Evolutionary conservation across 768 basidiomycete genomes (phyloP), one percentile per base, ranked within the genome.

Genomic region (Lanmaoa rubissima): DNA sequence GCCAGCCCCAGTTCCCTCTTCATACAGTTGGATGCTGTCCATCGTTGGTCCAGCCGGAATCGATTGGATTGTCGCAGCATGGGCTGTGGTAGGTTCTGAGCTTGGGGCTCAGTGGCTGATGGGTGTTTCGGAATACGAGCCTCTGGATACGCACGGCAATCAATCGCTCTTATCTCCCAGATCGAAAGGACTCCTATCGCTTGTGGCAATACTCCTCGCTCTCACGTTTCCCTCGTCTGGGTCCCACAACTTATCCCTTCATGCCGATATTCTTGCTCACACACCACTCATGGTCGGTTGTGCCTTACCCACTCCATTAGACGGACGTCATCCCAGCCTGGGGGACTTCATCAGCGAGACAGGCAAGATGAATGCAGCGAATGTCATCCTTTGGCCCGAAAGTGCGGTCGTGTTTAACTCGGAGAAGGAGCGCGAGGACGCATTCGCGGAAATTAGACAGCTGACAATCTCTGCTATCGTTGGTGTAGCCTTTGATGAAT

Each of bases 341-440:
- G 66, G 83, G 0, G 82, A 87, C 58, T 93, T 82, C 68, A 77
- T 91, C n/a, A 35, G 44, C 0, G 90, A 88, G 68, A 84, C 79
- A 4, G 63, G 63, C 42, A 76, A 65, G n/a, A 63, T 86, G 53
- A 74, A 73, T 6, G 46, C 60, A 5, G 85, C 87, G 1, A 78
- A 80, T 41, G 65, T 94, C 16, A 64, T 91, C 16, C 73, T 94
- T 1, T 93, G 91, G 90, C 90, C 92, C 0, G 91, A 93, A 69
- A 85, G 85, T 7, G 90, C 90, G 0, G 83, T 93, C 0, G 68
- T 74, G 2, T 94, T 94, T 65, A 74, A 76, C 35, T 80, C 77
- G 35, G 69, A 70, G 13, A 61, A 59, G 19, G 86, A 85, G 51
- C 80, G 80, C 56, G 69, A 74, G 19, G 71, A 69, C 4, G 83